Evolutionary conservation across 108 stramenopile species (phyloP).

Genomic region (Aurantiochytrium sp.): DNA sequence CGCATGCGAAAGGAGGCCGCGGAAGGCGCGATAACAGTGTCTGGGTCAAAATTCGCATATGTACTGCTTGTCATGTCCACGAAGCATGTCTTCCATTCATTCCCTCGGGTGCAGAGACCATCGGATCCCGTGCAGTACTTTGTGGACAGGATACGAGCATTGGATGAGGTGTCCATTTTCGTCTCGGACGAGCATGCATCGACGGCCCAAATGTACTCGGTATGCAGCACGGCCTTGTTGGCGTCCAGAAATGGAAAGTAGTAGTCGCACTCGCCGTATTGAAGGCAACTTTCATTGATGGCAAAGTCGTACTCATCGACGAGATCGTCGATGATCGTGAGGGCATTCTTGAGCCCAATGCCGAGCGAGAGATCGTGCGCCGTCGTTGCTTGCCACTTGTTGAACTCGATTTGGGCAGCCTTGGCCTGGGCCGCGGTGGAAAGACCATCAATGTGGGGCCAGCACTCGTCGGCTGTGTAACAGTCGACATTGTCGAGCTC

Average conservation of each 20-base stretch:
- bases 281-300: constrained; percentile 23
- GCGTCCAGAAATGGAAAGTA: neutral
- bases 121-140: neutral
- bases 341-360: constrained; percentile 19
- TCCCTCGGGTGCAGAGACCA: neutral
- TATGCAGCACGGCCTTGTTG: constrained; percentile 8
- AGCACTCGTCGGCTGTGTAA: neutral
- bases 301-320: constrained; percentile 25
- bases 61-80: neutral
- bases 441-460: neutral
- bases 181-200: neutral
- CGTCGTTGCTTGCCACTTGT: constrained; percentile 12
- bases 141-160: neutral
- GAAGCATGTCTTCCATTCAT: neutral
- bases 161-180: neutral
- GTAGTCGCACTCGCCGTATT: constrained; percentile 8
- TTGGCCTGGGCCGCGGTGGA: neutral
- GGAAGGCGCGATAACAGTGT: neutral
- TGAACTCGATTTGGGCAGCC: constrained; percentile 21
- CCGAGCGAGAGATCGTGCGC: neutral
- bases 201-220: neutral
- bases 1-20: neutral
- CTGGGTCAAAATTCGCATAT: neutral
- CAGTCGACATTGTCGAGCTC: constrained; percentile 11
- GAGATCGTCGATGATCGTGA: neutral